Base-by-base conservation (phyloP, 1,284 basidiomycete species). In the Microbotryum saponariae region DNA sequence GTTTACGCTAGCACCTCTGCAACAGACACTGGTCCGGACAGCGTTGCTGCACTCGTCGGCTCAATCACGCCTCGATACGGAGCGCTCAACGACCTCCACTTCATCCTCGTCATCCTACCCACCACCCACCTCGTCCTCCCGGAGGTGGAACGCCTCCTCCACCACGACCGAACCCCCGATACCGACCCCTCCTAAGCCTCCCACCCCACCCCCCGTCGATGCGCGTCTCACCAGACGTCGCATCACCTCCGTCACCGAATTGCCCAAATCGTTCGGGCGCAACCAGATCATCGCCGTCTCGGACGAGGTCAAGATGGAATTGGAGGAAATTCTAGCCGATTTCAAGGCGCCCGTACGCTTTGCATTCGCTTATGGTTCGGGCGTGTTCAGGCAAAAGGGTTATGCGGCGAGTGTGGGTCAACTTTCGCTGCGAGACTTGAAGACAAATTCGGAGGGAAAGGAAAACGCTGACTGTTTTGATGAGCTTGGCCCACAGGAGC, bases 361-460 rank as follows among this genome's bases (percentile, higher is more conserved):
- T 77, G 91, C 91, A 0, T 91, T 93, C 73, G 91, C 91, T 0
- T 96, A 96, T 74, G 91, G 91, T n/a, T 90, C 87, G 0, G 91
- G 91, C 0, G 90, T 94, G 2, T 94, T 94, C 70, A 85, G 87
- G 69, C 91, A 92, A 76, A 84, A 85, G 59, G 88, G 88, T 2
- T 91, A 90, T 69, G 66, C 71, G 46, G 63, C 68, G 48, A 56
- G 62, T 61, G 68, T 71, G 33, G 23, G 69, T 58, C 5, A 14
- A 37, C 5, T 6, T 37, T 54, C 25, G 29, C 33, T 27, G 25
- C 12, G 37, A 21, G 31, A 20, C 31, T 31, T 9, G 16, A 16
- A 37, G 12, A 45, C 27, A 18, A 3, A 18, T n/a, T 12, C 6
- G 16, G 25, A 25, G 18, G 23, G 54, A 7, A 47, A 33, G 9